Base-by-base conservation (phyloP, 2,329 filamentous ascomycete genomes). In the Aureobasidium uvarum region DNA sequence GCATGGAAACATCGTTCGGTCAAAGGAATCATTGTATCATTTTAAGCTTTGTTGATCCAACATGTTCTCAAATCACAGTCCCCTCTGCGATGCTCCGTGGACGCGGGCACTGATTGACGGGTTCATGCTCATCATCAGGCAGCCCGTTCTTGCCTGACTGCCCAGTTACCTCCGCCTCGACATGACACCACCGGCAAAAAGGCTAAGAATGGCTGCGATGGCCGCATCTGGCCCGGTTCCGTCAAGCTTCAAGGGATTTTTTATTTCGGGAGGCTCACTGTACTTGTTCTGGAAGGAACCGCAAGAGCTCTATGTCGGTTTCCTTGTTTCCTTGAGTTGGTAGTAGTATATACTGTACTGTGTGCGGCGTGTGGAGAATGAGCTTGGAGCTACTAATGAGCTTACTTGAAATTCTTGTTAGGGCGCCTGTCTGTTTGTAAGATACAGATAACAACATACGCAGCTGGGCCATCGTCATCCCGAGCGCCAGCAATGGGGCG, bases 121-220 rank as follows among this genome's bases (percentile, higher is more conserved):
- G 28, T 55, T 55, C 33, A 58, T 58, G 39, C n/a, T 48, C 56
- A 60, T 60, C 43, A 60, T 48, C 28, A 48, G 56, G 56, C 56
- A n/a, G 56, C 25, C 56, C 41, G 18, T 36, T 25, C 14, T n/a
- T 51, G 56, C 43, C 28, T 60, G 11, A 28, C 7, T 54, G 33
- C 2, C n/a, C 4, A 36, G 33, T 25, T 46, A 23, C 20, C 33
- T 54, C 31, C 51, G n/a, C 33, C 41, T 45, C 18, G 25, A 58
- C 39, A 58, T 58, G 54, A n/a, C 16, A 33, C 16, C 54, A 58
- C 14, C 38, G 13, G 11, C 13, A 5, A 5, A 25, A n/a, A 6
- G 20, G 14, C 16, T 39, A 2, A 2, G 36, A 25, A 55, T 28
- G 20, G 23, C 11, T 28, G 38, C 6, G n/a, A 41, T 41, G 52